phyloP scores from a whole-genome alignment of 352 stramenopile genomes.

The Phytophthora melonis region DNA sequence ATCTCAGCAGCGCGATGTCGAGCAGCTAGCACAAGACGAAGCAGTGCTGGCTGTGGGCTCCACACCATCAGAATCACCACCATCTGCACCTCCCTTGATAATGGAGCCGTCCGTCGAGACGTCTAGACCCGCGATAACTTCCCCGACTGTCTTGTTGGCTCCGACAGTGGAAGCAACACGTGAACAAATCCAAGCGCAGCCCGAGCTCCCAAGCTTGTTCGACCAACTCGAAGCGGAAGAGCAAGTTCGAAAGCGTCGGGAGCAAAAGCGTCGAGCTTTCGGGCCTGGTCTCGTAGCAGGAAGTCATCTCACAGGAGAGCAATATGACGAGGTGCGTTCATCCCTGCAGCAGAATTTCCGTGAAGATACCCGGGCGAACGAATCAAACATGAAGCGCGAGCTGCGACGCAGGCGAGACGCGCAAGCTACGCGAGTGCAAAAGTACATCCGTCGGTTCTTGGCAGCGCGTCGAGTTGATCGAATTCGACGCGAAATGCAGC shows the following conservation, averaged over 20 bases:
- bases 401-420: conserved; percentile 55
- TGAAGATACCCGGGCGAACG: conserved; percentile 57
- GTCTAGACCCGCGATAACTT: conserved; percentile 6
- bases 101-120: conserved; percentile 23
- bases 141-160: conserved; percentile 21
- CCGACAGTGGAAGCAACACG: conserved; percentile 40
- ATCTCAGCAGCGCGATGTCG: conserved; percentile 40
- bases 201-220: conserved; percentile 79
- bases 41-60: conserved; percentile 9
- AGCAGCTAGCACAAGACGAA: conserved; percentile 42
- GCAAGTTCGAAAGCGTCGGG: conserved; percentile 49
- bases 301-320: conserved; percentile 29
- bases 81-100: neutral
- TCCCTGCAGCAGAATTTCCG: conserved; percentile 57
- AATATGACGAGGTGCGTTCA: conserved; percentile 38
- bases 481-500: conserved; percentile 48
- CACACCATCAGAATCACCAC: neutral
- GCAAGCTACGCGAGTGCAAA: conserved; percentile 64
- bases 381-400: conserved; percentile 58
- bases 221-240: conserved; percentile 83
- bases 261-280: conserved; percentile 32
- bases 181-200: conserved; percentile 44
- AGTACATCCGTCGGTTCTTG: conserved; percentile 63
- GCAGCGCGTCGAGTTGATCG: conserved; percentile 45
- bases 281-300: conserved; percentile 7